These are phyloP conservation scores for Komagataella phaffii DNA, from an alignment of 805 yeast species.

Conservation along the genomic window DNA sequence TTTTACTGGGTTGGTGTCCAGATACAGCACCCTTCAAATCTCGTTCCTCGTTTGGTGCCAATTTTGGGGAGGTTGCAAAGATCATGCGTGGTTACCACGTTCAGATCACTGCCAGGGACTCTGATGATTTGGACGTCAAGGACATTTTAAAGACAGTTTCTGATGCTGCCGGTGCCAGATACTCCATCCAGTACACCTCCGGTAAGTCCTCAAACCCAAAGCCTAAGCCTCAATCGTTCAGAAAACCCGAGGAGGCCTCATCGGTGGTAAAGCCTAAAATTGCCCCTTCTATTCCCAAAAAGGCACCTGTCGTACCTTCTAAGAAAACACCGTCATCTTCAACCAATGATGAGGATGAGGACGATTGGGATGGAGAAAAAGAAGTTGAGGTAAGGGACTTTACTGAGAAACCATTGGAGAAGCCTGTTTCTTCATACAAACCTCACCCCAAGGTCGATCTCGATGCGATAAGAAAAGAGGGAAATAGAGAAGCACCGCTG, in stretches of 20 bases:
- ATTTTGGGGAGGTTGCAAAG: conserved; percentile 63
- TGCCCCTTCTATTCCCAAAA: conserved; percentile 11
- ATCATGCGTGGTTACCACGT: conserved; percentile 79
- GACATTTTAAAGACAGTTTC: conserved; percentile 67
- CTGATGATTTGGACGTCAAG: conserved; percentile 73
- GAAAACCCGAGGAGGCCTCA: conserved; percentile 17
- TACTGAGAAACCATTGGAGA: conserved; percentile 31
- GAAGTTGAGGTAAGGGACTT: conserved; percentile 44
- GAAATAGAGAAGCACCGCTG: conserved; percentile 22
- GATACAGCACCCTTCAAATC: conserved; percentile 81
- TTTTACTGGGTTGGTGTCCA: conserved; percentile 93
- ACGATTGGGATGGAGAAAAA: conserved; percentile 64
- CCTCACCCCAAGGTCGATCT: conserved; percentile 49
- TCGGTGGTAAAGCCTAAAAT: conserved; percentile 18
- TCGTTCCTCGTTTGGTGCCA: conserved; percentile 63
- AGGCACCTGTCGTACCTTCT: conserved; percentile 2
- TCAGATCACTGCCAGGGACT: conserved; percentile 92
- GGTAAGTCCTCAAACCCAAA: conserved; percentile 7
- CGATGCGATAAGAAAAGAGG: conserved; percentile 34
- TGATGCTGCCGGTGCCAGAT: conserved; percentile 93
- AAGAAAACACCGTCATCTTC: conserved; percentile 4
- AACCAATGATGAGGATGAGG: conserved; percentile 22
- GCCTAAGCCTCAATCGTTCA: conserved; percentile 16
- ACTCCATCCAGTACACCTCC: conserved; percentile 42
- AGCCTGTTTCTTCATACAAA: conserved; percentile 48